Base-by-base conservation (phyloP, 441 rosid species). In the Macaranga tanarius region DNA sequence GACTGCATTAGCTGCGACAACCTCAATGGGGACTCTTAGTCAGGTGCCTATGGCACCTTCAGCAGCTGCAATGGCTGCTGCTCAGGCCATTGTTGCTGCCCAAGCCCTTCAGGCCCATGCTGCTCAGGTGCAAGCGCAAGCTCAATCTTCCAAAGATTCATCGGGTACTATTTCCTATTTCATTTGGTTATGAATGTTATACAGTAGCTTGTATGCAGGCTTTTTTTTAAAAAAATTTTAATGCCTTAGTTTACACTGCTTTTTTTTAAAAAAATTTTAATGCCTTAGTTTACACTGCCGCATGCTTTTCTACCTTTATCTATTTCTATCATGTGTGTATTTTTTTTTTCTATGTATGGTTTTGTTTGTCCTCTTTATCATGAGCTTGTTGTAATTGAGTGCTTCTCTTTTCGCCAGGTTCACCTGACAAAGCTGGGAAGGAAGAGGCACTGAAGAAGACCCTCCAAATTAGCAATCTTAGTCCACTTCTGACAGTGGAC, bases 61-160 rank as follows among this genome's bases (percentile, higher is more conserved):
- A 40, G 97, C 98, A 47, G 99, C 98, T 70, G 99, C 99, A 65
- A 96, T 93, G 99, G 98, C 97, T 87, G 98, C 98, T 82, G 99
- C 99, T 71, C 99, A 93, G 81, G 98, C 97, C 57, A 96, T 96
- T 79, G 96, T 96, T 81, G 98, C 99, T 17, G 99, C 97, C 12
- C 96, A 96, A 82, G 97, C 98, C 17, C 96, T 96, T 84, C 98
- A 96, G 81, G 98, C 99, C 34, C 98, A 96, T 89, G 98, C 99
- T 80, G 88, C 96, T 61, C 98, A 96, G 86, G 80, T 90, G 82
- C 97, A 93, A 86, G 98, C 98, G 9, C 96, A 92, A 54, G 76
- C 88, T 66, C 91, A 88, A 73, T 87, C 92, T 52, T 77, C 84
- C 82, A 92, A 91, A 81, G 91, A 86, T 48, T 79, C 87, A 20